Evolutionary conservation across 306 rosid genomes (phyloP).

Genomic region (Cucurbita ficifolia): DNA sequence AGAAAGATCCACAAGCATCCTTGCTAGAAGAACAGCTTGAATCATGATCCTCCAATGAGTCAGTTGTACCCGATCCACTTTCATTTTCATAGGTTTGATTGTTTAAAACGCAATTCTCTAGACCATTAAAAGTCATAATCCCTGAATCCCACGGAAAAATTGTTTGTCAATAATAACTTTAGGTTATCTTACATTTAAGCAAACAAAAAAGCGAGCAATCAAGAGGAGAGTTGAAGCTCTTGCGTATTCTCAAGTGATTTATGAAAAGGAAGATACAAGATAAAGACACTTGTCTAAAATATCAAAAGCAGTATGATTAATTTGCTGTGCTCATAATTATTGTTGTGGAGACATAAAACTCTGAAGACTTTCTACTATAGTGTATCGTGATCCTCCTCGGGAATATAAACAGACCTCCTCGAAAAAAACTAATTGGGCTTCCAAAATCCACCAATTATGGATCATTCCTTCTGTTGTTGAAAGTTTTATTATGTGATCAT

Average conservation of each 20-base stretch:
- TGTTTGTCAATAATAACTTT: neutral
- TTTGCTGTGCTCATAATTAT: neutral
- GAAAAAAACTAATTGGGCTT: neutral
- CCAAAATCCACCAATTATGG: neutral
- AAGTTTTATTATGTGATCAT: neutral
- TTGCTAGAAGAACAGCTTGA: constrained; percentile 81
- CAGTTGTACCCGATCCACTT: constrained; percentile 61
- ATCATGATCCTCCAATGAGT: constrained; percentile 55
- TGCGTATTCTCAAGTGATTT: neutral
- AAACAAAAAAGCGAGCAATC: neutral
- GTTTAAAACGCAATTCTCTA: constrained; percentile 67
- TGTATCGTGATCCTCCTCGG: neutral
- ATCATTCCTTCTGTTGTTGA: neutral
- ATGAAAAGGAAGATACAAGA: neutral
- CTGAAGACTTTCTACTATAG: neutral
- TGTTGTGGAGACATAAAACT: neutral
- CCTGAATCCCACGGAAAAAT: constrained; percentile 35
- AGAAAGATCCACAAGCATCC: constrained; percentile 67
- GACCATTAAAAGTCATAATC: constrained; percentile 77
- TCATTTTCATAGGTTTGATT: constrained; percentile 55
- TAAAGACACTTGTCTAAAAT: neutral
- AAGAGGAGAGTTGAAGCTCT: neutral
- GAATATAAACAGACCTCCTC: neutral
- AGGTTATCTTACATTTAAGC: neutral
- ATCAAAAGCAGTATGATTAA: neutral